Evolutionary conservation across 164 flowering plant species (phyloP), one percentile per base, ranked within the genome.

Genomic region (Hamamelis virginiana): DNA sequence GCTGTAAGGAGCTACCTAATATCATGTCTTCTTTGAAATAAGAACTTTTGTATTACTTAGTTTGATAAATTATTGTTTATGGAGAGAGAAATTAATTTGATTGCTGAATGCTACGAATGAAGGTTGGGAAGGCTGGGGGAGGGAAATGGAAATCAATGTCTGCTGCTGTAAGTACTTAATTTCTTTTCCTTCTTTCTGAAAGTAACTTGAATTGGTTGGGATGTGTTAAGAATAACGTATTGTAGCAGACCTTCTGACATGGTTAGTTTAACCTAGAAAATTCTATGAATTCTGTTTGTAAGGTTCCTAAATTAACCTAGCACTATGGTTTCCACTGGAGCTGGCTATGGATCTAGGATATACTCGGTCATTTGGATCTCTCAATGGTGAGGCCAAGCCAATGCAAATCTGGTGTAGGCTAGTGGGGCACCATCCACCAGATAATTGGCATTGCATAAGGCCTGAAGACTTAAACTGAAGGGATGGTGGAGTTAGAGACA

Each of bases 1-100:
- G 93, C 91, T 74, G 87, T 85, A 80, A 76, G 88, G 41, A 38
- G 18, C 58, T 66, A 23, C 41, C 63, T 8, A 47, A 28, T 48
- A 63, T 71, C 59, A 50, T 22, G 5, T 51, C 14, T 43, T 50
- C 14, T 6, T 19, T 41, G 43, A n/a, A 11, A 14, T 62, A 25
- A 8, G 19, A 43, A 46, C 4, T 48, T 21, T 53, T 28, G n/a
- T n/a, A 12, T n/a, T 13, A 10, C 28, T 45, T 57, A 5, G 13
- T 59, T 25, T 65, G 8, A 44, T 70, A 3, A 3, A 19, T 56
- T 16, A 11, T 47, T 66, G 16, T 26, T 23, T 56, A 9, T 53
- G 25, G 55, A 67, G 18, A n/a, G n/a, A 22, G 53, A 69, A 62
- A 55, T 26, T 76, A 19, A 46, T 59, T 69, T 74, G 4, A 44